Percentiles rank a stretch among this genome's conserved stretches.
Evolutionary conservation across 768 basidiomycete species (phyloP).

Genomic region (Phanerochaete sordida): DNA sequence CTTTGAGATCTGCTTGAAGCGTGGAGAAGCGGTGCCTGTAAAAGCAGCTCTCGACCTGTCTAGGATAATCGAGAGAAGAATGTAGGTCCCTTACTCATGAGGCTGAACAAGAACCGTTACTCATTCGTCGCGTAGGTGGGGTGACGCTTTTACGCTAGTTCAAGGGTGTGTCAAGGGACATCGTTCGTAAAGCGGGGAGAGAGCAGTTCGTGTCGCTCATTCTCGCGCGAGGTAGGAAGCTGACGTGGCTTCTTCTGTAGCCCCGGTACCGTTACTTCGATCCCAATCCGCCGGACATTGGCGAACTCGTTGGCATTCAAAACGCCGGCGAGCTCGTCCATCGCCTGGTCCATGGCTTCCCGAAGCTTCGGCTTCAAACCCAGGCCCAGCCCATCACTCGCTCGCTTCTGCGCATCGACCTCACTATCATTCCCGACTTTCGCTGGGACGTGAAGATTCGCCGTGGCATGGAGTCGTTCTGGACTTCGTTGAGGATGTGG

Average conservation of each 20-base stretch:
- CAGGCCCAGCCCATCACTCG: slow-evolving; percentile 97
- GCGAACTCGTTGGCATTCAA: slow-evolving; percentile 90
- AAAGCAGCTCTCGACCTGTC: slow-evolving; percentile 89
- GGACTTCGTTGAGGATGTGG: slow-evolving; percentile 96
- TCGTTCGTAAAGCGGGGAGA: slow-evolving; percentile 87
- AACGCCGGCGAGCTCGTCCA: slow-evolving; percentile 93
- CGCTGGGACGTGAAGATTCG: slow-evolving; percentile 96
- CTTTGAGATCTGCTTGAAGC: slow-evolving; percentile 96
- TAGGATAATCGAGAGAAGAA: slow-evolving; percentile 91
- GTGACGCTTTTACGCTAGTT: slow-evolving; percentile 97
- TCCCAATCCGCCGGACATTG: slow-evolving; percentile 86
- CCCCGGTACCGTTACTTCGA: slow-evolving; percentile 99
- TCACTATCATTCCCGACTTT: slow-evolving; percentile 97
- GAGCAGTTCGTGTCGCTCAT: slow-evolving; percentile 84
- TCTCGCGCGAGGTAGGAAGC: not conserved
- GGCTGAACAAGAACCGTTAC: not conserved
- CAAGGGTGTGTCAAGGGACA: slow-evolving; percentile 82
- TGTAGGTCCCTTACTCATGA: slow-evolving; percentile 36
- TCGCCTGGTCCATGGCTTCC: slow-evolving; percentile 92
- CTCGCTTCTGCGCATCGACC: slow-evolving; percentile 85
- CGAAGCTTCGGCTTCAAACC: slow-evolving; percentile 92
- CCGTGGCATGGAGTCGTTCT: slow-evolving; percentile 83
- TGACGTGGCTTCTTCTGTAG: slow-evolving; percentile 31
- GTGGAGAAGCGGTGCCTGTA: slow-evolving; percentile 96
- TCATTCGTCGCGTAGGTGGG: slow-evolving; percentile 51